These are phyloP conservation scores for Fagopyrum homotropicum DNA, from an alignment of 148 eudicot species.

Conservation along the genomic window DNA sequence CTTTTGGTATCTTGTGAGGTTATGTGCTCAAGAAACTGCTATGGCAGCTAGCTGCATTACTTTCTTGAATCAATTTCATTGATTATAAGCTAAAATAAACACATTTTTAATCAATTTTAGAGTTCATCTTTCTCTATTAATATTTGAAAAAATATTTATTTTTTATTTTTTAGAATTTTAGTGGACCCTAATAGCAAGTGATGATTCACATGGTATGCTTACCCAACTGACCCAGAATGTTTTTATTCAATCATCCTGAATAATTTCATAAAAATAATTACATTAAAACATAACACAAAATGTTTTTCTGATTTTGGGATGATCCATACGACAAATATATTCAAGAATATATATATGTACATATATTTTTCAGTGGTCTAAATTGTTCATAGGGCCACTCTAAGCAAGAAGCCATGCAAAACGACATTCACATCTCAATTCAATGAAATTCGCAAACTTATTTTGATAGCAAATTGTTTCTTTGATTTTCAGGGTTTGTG, in stretches of 20 bases:
- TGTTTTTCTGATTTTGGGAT: slow-evolving; percentile 3
- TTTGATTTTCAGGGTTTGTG: slow-evolving; percentile 48
- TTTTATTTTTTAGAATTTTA: slow-evolving; percentile 14
- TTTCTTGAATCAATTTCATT: slow-evolving; percentile 3
- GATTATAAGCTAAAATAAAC: not conserved
- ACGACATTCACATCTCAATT: not conserved
- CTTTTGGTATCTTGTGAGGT: slow-evolving; percentile 5
- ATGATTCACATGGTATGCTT: slow-evolving; percentile 76
- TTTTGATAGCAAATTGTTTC: slow-evolving; percentile 4
- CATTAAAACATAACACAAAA: not conserved
- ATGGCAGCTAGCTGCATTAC: slow-evolving; percentile 8
- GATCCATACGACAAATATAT: slow-evolving; percentile 6
- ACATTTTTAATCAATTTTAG: not conserved
- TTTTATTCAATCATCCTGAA: slow-evolving; percentile 15
- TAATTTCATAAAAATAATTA: not conserved
- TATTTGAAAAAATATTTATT: slow-evolving; percentile 3
- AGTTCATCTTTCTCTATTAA: slow-evolving; percentile 4
- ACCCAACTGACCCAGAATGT: slow-evolving; percentile 56
- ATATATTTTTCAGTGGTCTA: not conserved
- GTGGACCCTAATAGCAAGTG: slow-evolving; percentile 47
- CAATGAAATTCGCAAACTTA: not conserved
- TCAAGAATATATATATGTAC: slow-evolving; percentile 5
- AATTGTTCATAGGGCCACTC: slow-evolving; percentile 6
- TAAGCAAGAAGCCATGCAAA: slow-evolving; percentile 9
- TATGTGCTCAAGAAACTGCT: slow-evolving; percentile 32